Percentiles rank a stretch among this genome's conserved stretches.
Evolutionary conservation across 1,284 basidiomycete species (phyloP).

Genomic region (Thecaphora frezii): DNA sequence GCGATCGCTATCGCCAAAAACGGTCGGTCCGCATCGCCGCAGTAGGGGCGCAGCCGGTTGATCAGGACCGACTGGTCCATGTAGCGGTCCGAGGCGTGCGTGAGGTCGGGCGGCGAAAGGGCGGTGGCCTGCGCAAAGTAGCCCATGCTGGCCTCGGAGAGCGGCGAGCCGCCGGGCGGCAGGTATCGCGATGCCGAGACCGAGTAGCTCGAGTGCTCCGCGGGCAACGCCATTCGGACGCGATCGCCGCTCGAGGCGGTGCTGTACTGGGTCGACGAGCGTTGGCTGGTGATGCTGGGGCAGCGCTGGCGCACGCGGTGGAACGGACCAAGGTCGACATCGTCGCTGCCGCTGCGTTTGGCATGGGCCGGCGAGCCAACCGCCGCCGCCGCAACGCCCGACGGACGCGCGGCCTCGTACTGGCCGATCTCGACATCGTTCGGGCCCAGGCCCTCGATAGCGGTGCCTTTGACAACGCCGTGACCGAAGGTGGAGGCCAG

Average conservation of each 20-base stretch:
- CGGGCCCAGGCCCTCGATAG: no score
- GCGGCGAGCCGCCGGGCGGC: background rate
- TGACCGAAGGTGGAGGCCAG: no score
- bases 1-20: slow-evolving; percentile 43
- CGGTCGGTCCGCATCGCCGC: slow-evolving; percentile 35
- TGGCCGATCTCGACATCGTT: no score
- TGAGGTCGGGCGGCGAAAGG: slow-evolving; percentile 17
- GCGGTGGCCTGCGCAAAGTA: background rate
- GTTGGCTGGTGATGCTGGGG: background rate
- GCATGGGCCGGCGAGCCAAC: no score
- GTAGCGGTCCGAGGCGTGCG: slow-evolving; percentile 7
- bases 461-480: no score
- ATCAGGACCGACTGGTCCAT: slow-evolving; percentile 40
- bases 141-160: background rate
- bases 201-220: background rate
- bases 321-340: no score
- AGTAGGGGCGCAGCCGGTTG: slow-evolving; percentile 36
- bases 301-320: background rate
- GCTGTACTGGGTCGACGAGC: background rate
- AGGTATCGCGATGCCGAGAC: no score
- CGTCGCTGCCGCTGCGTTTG: no score
- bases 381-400: no score
- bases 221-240: background rate
- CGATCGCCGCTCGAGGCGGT: background rate
- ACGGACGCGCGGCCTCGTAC: no score